A percentile compares a stretch with the other conserved stretches of the same genome.
Evolutionary conservation across 129 eudicot species (phyloP).

Genomic region (Chrysanthemum makinoi): DNA sequence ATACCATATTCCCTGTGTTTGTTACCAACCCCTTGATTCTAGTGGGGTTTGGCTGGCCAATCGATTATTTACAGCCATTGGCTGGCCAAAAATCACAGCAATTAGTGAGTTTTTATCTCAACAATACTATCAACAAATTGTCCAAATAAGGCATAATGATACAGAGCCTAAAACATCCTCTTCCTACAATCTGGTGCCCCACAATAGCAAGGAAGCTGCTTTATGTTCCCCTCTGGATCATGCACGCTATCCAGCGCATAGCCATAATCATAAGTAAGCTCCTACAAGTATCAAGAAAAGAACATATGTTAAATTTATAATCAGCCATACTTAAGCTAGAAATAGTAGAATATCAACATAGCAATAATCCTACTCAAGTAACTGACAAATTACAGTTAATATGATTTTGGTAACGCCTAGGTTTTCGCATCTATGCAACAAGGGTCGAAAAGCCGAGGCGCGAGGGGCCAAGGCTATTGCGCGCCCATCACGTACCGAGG

Average conservation of each 20-base stretch:
- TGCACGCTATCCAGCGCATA: slow-evolving; percentile 69
- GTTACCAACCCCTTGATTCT: slow-evolving; percentile 2
- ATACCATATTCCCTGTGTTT: neutral
- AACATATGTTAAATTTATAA: neutral
- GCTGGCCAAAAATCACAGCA: neutral
- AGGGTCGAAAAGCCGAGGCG: no score
- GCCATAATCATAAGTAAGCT: slow-evolving; percentile 78
- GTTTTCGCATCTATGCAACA: no score
- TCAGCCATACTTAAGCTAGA: neutral
- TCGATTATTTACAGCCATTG: neutral
- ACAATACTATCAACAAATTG: slow-evolving; percentile 23
- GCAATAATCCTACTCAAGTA: neutral
- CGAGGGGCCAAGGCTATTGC: no score
- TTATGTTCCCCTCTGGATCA: slow-evolving; percentile 69
- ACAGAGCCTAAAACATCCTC: slow-evolving; percentile 47
- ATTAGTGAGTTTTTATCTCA: neutral
- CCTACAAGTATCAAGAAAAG: slow-evolving; percentile 37
- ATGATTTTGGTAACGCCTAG: no score
- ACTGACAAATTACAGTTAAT: no score
- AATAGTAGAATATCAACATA: neutral
- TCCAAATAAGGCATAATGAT: neutral
- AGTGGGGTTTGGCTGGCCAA: neutral
- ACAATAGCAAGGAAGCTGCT: slow-evolving; percentile 62
- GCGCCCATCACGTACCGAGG: no score
- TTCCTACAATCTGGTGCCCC: slow-evolving; percentile 77